phyloP scores from a whole-genome alignment of 345 rosid species.

The Gossypium herbaceum region DNA sequence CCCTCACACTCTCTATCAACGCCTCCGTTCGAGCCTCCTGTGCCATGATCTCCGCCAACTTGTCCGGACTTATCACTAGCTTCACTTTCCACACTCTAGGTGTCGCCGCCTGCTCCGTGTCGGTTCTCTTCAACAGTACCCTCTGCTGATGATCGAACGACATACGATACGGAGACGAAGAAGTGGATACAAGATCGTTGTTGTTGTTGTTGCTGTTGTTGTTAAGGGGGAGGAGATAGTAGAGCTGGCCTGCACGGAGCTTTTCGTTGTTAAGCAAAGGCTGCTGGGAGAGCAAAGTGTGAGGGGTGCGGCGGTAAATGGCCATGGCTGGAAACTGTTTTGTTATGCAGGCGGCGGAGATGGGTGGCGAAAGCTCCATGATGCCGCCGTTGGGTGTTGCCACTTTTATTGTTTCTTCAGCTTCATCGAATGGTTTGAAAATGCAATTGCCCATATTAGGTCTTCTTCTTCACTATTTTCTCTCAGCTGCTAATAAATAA shows the following conservation, averaged over 20 bases:
- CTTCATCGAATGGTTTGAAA: slow-evolving; percentile 41
- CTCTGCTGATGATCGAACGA: slow-evolving; percentile 45
- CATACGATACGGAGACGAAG: slow-evolving; percentile 48
- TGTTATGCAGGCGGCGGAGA: slow-evolving; percentile 63
- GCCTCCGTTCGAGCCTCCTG: slow-evolving; percentile 70
- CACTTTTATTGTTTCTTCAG: slow-evolving; percentile 46
- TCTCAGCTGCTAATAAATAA: neutral
- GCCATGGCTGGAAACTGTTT: slow-evolving; percentile 72
- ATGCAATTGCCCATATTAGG: slow-evolving; percentile 66
- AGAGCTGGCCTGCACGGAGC: slow-evolving; percentile 53
- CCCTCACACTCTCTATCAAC: slow-evolving; percentile 76
- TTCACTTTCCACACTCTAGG: slow-evolving; percentile 73
- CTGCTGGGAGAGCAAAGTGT: slow-evolving; percentile 25
- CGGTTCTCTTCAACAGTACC: slow-evolving; percentile 27
- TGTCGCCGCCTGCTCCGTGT: slow-evolving; percentile 25
- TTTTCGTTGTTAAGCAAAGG: slow-evolving; percentile 62
- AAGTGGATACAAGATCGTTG: neutral
- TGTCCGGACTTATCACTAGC: slow-evolving; percentile 69
- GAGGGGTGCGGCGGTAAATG: slow-evolving; percentile 46
- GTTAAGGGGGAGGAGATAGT: slow-evolving; percentile 53
- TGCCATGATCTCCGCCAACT: slow-evolving; percentile 65
- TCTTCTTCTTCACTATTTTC: neutral
- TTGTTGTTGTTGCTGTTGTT: neutral
- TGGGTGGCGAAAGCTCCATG: slow-evolving; percentile 65
- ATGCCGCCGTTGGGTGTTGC: slow-evolving; percentile 65